A percentile compares a stretch with the other conserved stretches of the same genome.
Conservation (phyloP, 352 stramenopile genomes). For the Pythium volutum region DNA sequence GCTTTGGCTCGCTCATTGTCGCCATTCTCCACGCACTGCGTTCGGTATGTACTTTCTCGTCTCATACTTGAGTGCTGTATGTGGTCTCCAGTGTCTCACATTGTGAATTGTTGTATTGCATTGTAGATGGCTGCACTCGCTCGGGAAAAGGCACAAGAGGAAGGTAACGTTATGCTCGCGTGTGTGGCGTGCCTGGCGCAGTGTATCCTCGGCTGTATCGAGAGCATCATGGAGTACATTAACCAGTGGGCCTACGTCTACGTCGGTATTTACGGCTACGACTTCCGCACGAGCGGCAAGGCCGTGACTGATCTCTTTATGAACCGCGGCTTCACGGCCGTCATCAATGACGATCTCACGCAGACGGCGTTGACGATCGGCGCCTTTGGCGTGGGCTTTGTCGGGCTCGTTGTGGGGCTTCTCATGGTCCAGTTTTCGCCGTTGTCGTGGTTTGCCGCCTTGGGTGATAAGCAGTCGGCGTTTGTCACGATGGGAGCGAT, state of each 20-base stretch:
- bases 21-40: slow-evolving; percentile 79
- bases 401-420: slow-evolving; percentile 66
- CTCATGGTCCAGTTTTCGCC: slow-evolving; percentile 71
- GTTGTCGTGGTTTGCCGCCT: slow-evolving; percentile 47
- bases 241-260: slow-evolving; percentile 91
- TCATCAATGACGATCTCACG: slow-evolving; percentile 90
- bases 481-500: slow-evolving; percentile 60
- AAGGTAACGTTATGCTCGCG: slow-evolving; percentile 75
- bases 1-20: slow-evolving; percentile 71
- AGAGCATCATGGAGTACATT: slow-evolving; percentile 87
- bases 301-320: slow-evolving; percentile 87
- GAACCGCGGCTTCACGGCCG: slow-evolving; percentile 81
- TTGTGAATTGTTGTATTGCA: slow-evolving; percentile 5
- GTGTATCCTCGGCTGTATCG: slow-evolving; percentile 84
- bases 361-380: slow-evolving; percentile 80
- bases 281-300: slow-evolving; percentile 84
- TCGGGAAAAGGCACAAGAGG: slow-evolving; percentile 59
- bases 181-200: slow-evolving; percentile 85
- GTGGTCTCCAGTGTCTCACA: background rate
- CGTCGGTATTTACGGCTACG: slow-evolving; percentile 87
- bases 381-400: slow-evolving; percentile 73
- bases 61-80: background rate
- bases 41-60: slow-evolving; percentile 34
- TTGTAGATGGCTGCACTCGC: slow-evolving; percentile 58
- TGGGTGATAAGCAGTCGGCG: slow-evolving; percentile 42